A percentile compares a stretch with the other conserved stretches of the same genome.
phyloP scores from a whole-genome alignment of 176 grass and related monocot genomes.

The Ampelocalamus luodianensis region DNA sequence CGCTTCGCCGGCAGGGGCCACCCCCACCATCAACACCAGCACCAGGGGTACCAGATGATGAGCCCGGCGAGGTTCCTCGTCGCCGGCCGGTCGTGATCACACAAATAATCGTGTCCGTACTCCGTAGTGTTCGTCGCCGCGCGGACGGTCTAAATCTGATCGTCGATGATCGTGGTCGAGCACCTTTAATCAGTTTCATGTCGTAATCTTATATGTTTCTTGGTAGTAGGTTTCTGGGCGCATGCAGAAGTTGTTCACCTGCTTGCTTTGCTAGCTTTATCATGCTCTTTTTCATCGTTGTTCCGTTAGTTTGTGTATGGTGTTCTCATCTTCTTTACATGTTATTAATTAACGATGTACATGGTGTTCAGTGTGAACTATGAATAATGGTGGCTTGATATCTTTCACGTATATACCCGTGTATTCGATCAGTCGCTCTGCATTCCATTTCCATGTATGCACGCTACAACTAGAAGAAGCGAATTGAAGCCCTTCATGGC shows the following conservation, averaged over 20 bases:
- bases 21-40: background rate
- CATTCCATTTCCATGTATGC: background rate
- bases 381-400: background rate
- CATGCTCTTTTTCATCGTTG: background rate
- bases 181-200: background rate
- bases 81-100: conserved; percentile 28
- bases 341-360: background rate
- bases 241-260: conserved; percentile 24
- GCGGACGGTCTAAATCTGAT: background rate
- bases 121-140: background rate
- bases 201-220: background rate
- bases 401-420: background rate
- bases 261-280: background rate
- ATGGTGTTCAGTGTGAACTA: background rate
- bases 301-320: background rate
- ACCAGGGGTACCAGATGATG: conserved; percentile 51
- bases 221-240: background rate
- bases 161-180: background rate
- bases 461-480: background rate
- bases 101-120: background rate
- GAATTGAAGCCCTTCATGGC: background rate
- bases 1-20: conserved; percentile 31
- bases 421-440: background rate
- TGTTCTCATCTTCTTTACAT: background rate
- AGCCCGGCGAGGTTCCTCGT: conserved; percentile 55